A percentile compares a stretch with the other conserved stretches of the same genome.
Conservation (phyloP, 441 rosid genomes). For the Eutrema salsugineum region DNA sequence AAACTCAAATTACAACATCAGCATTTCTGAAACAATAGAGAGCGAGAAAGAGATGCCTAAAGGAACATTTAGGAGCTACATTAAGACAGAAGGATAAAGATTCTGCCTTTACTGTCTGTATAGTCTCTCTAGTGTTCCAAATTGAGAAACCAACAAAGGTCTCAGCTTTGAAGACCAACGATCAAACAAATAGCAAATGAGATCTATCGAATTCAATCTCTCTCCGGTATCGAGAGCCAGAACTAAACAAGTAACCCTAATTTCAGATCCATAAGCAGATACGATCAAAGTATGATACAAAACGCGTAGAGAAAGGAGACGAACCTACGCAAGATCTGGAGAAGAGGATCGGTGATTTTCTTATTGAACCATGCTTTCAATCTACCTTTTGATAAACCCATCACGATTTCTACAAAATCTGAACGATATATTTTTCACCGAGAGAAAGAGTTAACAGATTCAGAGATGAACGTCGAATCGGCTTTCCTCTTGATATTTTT, state of each 20-base stretch:
- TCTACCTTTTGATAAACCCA: slow-evolving; percentile 39
- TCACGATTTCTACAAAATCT: slow-evolving; percentile 17
- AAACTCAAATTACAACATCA: not conserved
- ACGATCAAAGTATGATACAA: not conserved
- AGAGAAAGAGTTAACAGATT: slow-evolving; percentile 1
- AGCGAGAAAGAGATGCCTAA: not conserved
- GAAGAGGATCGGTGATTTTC: slow-evolving; percentile 72
- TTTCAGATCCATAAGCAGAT: slow-evolving; percentile 2
- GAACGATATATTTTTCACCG: not conserved
- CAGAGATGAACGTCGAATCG: slow-evolving; percentile 7
- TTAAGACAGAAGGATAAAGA: not conserved
- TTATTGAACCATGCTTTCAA: slow-evolving; percentile 50
- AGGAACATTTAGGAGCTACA: not conserved
- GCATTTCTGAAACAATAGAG: not conserved
- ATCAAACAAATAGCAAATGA: slow-evolving; percentile 2
- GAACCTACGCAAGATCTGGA: slow-evolving; percentile 77
- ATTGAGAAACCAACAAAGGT: not conserved
- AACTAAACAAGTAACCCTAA: not conserved
- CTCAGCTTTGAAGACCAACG: not conserved
- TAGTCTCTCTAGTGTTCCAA: not conserved
- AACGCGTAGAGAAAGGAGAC: slow-evolving; percentile 9
- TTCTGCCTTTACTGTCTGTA: not conserved
- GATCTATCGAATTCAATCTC: not conserved
- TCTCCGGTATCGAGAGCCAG: not conserved
- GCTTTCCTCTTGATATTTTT: not conserved